Evolutionary conservation across 176 grass and related monocot genomes (phyloP).

Genomic region (Triticum timopheevii): DNA sequence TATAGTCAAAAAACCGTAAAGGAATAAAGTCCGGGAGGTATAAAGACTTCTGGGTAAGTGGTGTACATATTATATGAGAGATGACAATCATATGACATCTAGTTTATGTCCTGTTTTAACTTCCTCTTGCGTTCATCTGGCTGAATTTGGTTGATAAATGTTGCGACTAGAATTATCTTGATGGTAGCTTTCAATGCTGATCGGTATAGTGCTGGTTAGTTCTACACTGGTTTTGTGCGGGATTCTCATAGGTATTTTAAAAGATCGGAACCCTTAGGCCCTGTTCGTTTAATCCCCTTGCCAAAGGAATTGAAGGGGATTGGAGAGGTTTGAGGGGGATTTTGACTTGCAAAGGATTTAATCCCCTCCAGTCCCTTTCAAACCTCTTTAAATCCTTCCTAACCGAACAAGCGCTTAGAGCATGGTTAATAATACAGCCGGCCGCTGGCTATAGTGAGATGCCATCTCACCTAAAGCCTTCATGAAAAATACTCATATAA

Average conservation of each 20-base stretch:
- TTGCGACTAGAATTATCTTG: background rate
- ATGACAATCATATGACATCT: slow-evolving; percentile 23
- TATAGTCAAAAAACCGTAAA: slow-evolving; percentile 26
- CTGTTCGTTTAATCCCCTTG: too few species aligned
- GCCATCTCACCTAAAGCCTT: too few species aligned
- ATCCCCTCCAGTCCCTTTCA: too few species aligned
- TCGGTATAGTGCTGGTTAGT: background rate
- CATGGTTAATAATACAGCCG: too few species aligned
- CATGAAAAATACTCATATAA: too few species aligned
- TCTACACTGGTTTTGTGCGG: background rate
- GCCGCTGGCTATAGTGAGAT: too few species aligned
- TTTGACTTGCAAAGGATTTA: too few species aligned
- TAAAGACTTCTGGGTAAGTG: slow-evolving; percentile 30
- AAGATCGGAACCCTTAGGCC: too few species aligned
- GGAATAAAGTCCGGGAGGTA: slow-evolving; percentile 35
- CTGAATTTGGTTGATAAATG: background rate
- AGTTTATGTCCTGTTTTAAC: background rate
- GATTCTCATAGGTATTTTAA: background rate
- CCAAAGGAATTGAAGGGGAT: too few species aligned
- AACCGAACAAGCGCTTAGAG: too few species aligned
- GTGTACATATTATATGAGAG: slow-evolving; percentile 46
- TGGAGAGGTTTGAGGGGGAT: too few species aligned
- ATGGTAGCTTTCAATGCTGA: background rate
- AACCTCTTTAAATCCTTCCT: too few species aligned
- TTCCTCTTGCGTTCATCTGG: background rate